Base-by-base conservation (phyloP, 2,329 filamentous ascomycete genomes). In the Aspergillus neotritici region DNA sequence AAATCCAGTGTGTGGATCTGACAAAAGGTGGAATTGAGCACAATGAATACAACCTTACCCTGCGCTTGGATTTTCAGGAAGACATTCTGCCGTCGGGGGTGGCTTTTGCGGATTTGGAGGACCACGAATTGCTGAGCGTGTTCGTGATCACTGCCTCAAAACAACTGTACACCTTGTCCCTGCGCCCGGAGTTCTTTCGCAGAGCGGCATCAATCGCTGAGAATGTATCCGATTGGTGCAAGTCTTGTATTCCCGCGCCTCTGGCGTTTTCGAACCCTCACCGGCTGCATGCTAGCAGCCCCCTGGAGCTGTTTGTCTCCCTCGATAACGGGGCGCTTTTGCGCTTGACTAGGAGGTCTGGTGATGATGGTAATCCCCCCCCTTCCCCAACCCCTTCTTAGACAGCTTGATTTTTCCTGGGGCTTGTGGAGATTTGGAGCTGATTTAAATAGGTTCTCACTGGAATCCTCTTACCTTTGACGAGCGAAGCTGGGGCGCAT, bases 141-240 rank as follows among this genome's bases (percentile, higher is more conserved):
- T 94, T 89, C 65, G 85, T 86, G 39, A 74, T 95, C 57, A 91
- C 90, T 48, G 78, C 82, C 48, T 74, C 78, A n/a, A 86, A 84
- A 59, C 82, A 87, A 51, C 74, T 98, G 13, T 90, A 90, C 68
- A 89, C 87, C 10, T 76, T 98, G 52, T 84, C 78, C n/a, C 68
- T 98, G 38, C 83, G 84, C 46, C 84, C 86, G 25, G 87, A 93
- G 54, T 84, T 87, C 60, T 94, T 97, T 64, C 77, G 82, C 47
- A 82, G 82, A 62, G 75, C 77, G 46, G 74, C 77, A 1, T 80
- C 80, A 14, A 79, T 83, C 12, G 87, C 94, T 52, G 79, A 83
- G 40, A 83, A 85, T 44, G 71, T 89, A n/a, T 76, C 76, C 29
- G 85, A 89, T 42, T 82, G 84, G 65, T 90, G 84, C 71, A 90